phyloP scores from a whole-genome alignment of 2,329 filamentous ascomycete genomes.

The Fusarium tjaetaba region DNA sequence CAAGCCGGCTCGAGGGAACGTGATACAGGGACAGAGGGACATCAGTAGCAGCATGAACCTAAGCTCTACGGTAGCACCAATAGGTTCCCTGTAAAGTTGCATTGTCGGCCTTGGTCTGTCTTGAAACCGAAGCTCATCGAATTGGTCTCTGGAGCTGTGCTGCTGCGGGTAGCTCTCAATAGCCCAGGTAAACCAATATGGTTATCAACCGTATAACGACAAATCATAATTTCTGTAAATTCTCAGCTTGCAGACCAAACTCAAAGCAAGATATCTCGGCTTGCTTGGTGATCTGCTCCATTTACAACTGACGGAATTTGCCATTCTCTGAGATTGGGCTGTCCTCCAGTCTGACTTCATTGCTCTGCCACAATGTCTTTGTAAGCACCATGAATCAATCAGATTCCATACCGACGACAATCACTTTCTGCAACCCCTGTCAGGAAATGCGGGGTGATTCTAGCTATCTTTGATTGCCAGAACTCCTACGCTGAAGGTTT shows the following conservation, averaged over 20 bases:
- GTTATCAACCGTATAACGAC: conserved; percentile 14
- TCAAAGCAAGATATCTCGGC: neutral
- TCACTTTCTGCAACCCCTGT: conserved; percentile 9
- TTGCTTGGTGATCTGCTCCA: conserved; percentile 1
- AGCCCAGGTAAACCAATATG: neutral
- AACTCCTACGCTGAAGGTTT: neutral
- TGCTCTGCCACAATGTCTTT: conserved; percentile 13
- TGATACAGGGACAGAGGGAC: conserved; percentile 21
- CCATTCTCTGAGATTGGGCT: neutral
- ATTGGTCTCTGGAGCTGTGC: neutral
- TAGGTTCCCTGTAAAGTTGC: conserved; percentile 16
- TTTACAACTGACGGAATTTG: neutral
- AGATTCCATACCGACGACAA: conserved; percentile 11
- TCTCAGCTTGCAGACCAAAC: neutral
- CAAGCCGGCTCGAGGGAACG: conserved; percentile 37
- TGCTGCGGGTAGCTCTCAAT: neutral
- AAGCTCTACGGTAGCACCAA: neutral
- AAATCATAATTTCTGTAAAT: neutral
- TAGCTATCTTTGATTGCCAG: conserved; percentile 28
- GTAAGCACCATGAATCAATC: conserved; percentile 30
- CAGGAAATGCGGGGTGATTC: conserved; percentile 22
- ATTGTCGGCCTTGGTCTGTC: neutral
- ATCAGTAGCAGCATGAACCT: neutral
- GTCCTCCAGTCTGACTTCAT: conserved; percentile 18
- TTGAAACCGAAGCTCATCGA: neutral